phyloP scores from a whole-genome alignment of 768 basidiomycete genomes.

The Tylopilus subfusipes region DNA sequence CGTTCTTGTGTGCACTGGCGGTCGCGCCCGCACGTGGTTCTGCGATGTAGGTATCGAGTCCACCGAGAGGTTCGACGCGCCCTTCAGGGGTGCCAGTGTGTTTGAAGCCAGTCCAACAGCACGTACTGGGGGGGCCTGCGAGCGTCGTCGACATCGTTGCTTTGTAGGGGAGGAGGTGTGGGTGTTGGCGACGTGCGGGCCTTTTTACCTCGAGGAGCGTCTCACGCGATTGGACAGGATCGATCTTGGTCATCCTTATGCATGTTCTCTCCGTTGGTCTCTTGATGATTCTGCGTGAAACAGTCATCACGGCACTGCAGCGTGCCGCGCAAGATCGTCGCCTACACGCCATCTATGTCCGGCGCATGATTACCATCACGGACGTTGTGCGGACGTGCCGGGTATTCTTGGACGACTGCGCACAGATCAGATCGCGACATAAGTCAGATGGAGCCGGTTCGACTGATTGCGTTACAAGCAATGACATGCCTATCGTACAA shows the following conservation, averaged over 20 bases:
- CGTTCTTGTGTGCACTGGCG: constrained; percentile 33
- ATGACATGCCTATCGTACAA: constrained; percentile 10
- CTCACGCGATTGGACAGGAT: background rate
- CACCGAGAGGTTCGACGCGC: constrained; percentile 41
- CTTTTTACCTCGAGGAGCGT: background rate
- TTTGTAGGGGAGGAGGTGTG: background rate
- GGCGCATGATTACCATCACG: background rate
- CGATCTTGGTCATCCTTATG: background rate
- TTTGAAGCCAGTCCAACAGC: constrained; percentile 48
- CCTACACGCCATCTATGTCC: too few relatives aligned
- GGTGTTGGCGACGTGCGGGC: background rate
- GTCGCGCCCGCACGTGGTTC: constrained; percentile 35
- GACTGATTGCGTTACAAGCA: background rate
- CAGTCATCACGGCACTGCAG: background rate
- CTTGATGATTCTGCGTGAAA: background rate
- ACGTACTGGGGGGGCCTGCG: constrained; percentile 43
- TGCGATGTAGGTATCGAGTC: constrained; percentile 51
- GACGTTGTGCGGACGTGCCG: background rate
- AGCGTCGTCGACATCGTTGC: constrained; percentile 27
- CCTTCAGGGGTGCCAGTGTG: constrained; percentile 49
- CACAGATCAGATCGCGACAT: background rate
- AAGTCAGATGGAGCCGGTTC: background rate
- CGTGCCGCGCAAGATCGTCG: too few relatives aligned
- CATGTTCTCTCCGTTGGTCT: background rate
- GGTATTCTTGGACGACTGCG: background rate